Conservation (phyloP, 441 rosid species). For the Isatis lusitanica region DNA sequence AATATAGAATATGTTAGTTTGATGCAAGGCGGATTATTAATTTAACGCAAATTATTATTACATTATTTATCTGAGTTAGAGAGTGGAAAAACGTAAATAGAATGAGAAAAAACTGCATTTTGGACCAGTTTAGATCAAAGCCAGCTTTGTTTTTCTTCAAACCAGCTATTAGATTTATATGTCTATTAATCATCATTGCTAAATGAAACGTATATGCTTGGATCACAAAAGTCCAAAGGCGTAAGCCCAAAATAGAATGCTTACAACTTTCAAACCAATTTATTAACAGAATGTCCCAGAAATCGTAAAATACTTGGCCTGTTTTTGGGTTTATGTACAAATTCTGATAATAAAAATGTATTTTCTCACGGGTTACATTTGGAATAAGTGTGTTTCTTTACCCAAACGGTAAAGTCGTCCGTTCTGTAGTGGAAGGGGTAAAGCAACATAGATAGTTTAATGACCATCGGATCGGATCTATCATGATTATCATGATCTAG, state of each 20-base stretch:
- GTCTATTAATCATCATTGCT: slow-evolving; percentile 21
- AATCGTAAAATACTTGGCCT: not conserved
- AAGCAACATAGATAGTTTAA: not conserved
- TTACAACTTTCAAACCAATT: not conserved
- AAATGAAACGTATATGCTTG: not conserved
- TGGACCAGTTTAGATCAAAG: slow-evolving; percentile 2
- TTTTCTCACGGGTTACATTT: not conserved
- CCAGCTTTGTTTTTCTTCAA: not conserved
- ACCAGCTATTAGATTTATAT: slow-evolving; percentile 13
- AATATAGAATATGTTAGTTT: too few species aligned
- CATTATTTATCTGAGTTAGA: too few species aligned
- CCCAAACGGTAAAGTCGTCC: not conserved
- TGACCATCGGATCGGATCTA: not conserved
- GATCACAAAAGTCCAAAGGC: slow-evolving; percentile 25
- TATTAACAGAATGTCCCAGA: not conserved
- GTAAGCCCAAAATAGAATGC: not conserved
- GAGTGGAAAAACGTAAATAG: not conserved
- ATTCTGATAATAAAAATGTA: not conserved
- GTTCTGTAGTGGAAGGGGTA: not conserved
- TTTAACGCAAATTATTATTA: too few species aligned
- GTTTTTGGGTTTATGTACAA: not conserved
- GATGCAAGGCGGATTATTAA: too few species aligned
- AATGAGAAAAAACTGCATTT: not conserved
- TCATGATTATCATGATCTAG: not conserved
- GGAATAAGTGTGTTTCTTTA: not conserved